Percentiles rank a stretch among this genome's conserved stretches.
These are phyloP conservation scores for Neonectria punicea DNA, from an alignment of 2,329 filamentous ascomycete species.

Conservation along the genomic window DNA sequence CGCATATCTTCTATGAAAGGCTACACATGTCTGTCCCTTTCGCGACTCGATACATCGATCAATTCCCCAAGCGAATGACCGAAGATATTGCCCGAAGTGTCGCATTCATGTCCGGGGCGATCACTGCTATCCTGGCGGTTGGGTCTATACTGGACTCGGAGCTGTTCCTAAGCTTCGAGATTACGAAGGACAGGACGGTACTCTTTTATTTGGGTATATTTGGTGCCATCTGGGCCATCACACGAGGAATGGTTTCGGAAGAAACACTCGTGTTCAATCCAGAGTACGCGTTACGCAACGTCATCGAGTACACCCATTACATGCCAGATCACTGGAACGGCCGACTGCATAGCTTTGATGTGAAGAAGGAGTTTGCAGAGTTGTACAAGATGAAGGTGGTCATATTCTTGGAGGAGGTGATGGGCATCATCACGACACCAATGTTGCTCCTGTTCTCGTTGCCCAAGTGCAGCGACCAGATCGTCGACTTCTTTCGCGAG, in stretches of 20 bases:
- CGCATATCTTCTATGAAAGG: conserved; percentile 89
- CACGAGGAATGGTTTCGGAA: conserved; percentile 85
- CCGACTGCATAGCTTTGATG: conserved; percentile 91
- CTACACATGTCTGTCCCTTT: conserved; percentile 96
- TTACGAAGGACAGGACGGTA: conserved; percentile 87
- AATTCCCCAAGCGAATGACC: conserved; percentile 95
- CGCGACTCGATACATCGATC: conserved; percentile 90
- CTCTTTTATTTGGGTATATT: conserved; percentile 91
- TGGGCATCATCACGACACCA: conserved; percentile 92
- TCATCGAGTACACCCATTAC: conserved; percentile 94
- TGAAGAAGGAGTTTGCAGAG: conserved; percentile 88
- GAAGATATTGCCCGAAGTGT: conserved; percentile 86
- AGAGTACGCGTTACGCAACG: conserved; percentile 85
- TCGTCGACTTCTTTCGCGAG: conserved; percentile 97
- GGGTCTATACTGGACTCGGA: conserved; percentile 91
- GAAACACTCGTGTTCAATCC: conserved; percentile 93
- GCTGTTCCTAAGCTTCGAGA: conserved; percentile 89
- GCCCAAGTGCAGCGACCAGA: conserved; percentile 87
- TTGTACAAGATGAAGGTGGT: conserved; percentile 93
- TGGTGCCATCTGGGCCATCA: conserved; percentile 83
- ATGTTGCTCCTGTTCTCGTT: conserved; percentile 88
- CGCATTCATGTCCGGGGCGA: conserved; percentile 86
- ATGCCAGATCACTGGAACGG: conserved; percentile 89
- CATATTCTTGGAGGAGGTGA: conserved; percentile 91
- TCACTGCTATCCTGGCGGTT: conserved; percentile 85